Evolutionary conservation across 1,139 yeast genomes (phyloP).

Genomic region (Candida pseudocylindracea): DNA sequence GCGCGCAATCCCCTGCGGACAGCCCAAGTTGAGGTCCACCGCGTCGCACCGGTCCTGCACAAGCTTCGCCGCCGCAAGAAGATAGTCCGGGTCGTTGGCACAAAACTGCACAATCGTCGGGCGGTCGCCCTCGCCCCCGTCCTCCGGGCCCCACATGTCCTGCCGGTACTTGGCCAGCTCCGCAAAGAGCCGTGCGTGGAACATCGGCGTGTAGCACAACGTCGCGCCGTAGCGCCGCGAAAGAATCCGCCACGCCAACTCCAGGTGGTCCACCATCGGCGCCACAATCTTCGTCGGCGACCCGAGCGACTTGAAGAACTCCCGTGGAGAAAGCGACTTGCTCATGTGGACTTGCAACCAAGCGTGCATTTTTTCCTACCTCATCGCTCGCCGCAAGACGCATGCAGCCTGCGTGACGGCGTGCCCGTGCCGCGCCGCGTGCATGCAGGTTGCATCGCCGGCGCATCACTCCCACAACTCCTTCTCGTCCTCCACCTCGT

Average conservation of each 20-base stretch:
- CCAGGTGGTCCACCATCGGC: constrained; percentile 97
- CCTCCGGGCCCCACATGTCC: constrained; percentile 54
- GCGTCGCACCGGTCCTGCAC: constrained; percentile 84
- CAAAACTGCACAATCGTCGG: constrained; percentile 89
- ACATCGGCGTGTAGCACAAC: constrained; percentile 91
- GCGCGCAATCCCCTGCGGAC: constrained; percentile 94
- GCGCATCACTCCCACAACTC: constrained; percentile 38
- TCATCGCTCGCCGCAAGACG: too few relatives aligned
- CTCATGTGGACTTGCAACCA: not conserved
- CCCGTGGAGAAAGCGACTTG: constrained; percentile 11
- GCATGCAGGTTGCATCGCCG: too few relatives aligned
- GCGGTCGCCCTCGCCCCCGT: constrained; percentile 54
- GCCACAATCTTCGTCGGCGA: constrained; percentile 75
- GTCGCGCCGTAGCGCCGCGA: constrained; percentile 85
- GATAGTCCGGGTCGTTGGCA: constrained; percentile 79
- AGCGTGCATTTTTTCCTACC: too few relatives aligned
- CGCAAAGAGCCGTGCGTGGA: constrained; percentile 79
- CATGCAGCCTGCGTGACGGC: too few relatives aligned
- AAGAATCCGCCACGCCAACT: constrained; percentile 83
- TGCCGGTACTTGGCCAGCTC: constrained; percentile 61
- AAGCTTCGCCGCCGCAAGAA: constrained; percentile 59
- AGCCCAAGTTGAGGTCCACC: constrained; percentile 84
- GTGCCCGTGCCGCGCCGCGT: too few relatives aligned
- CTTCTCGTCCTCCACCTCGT: constrained; percentile 62
- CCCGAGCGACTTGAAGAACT: constrained; percentile 46